phyloP scores from a whole-genome alignment of 23 red algal genomes.

The Gracilaria gracilis region DNA sequence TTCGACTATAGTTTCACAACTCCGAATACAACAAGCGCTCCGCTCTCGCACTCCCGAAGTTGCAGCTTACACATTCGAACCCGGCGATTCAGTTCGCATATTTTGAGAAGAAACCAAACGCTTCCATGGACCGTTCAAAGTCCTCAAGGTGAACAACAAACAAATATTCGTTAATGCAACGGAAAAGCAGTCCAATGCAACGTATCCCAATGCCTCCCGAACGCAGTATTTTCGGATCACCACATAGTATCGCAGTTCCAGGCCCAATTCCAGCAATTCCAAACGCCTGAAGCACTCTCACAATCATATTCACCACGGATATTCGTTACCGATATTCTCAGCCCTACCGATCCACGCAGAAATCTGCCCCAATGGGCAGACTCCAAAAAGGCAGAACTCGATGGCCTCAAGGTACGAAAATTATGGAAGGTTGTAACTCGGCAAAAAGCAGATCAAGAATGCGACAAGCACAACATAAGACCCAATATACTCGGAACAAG shows the following conservation, averaged over 20 bases:
- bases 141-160: background rate
- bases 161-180: background rate
- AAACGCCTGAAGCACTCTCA: too few species aligned
- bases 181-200: too few species aligned
- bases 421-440: background rate
- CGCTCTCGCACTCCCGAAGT: background rate
- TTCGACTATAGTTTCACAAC: background rate
- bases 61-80: background rate
- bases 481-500: background rate
- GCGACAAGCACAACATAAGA: background rate
- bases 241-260: too few species aligned
- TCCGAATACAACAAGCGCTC: background rate
- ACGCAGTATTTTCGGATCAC: background rate
- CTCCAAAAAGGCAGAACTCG: too few species aligned
- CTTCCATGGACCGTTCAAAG: background rate
- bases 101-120: background rate
- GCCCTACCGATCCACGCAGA: too few species aligned
- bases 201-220: background rate
- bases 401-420: too few species aligned
- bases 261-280: too few species aligned
- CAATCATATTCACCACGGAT: too few species aligned
- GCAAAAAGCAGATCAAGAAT: background rate
- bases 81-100: background rate
- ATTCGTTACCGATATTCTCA: too few species aligned
- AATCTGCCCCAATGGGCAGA: too few species aligned